phyloP scores from a whole-genome alignment of 768 basidiomycete genomes.

The Phlebiopsis flavidoalba region DNA sequence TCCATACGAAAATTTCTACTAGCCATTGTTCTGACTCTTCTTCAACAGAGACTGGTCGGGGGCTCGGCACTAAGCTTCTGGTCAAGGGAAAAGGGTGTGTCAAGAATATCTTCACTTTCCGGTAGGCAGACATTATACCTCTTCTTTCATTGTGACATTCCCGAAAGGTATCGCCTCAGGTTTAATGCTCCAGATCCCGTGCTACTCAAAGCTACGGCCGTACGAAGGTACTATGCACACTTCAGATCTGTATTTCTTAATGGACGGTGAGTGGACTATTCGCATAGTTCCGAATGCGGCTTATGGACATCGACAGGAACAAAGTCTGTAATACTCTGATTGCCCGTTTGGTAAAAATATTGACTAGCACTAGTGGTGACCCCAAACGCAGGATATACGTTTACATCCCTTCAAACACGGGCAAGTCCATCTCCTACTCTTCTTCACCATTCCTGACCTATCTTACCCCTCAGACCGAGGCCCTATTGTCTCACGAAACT shows the following conservation, averaged over 20 bases:
- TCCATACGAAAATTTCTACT: neutral
- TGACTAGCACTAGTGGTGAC: neutral
- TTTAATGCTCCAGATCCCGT: neutral
- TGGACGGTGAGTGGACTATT: neutral
- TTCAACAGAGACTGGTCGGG: neutral
- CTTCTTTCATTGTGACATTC: neutral
- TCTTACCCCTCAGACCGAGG: neutral
- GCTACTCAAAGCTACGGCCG: neutral
- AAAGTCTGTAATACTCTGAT: neutral
- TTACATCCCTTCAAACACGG: neutral
- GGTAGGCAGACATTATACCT: neutral
- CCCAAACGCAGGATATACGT: neutral
- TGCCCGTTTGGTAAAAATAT: neutral
- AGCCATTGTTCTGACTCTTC: too few relatives aligned
- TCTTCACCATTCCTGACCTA: neutral
- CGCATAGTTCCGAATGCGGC: neutral
- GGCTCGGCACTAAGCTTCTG: neutral
- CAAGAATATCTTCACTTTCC: neutral
- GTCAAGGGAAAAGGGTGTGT: neutral
- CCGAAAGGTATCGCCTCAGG: neutral
- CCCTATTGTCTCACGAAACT: neutral
- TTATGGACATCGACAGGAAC: neutral
- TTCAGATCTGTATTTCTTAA: neutral
- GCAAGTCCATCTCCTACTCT: too few relatives aligned
- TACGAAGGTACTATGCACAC: neutral